Evolutionary conservation across 805 yeast species (phyloP).

Genomic region (Jamesozyma hellenica): DNA sequence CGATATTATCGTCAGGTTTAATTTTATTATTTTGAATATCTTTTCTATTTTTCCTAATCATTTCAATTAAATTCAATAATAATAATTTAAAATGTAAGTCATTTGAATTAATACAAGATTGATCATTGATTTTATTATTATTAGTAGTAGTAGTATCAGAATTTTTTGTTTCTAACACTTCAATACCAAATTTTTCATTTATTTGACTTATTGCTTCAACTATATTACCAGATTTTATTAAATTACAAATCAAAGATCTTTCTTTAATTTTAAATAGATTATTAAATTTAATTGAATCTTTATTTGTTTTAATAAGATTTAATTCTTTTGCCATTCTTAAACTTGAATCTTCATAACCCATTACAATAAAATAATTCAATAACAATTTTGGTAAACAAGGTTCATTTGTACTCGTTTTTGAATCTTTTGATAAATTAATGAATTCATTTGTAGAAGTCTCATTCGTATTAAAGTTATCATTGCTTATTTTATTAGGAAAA

Average conservation of each 20-base stretch:
- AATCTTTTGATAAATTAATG: not conserved
- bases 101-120: constrained; percentile 42
- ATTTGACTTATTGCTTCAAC: constrained; percentile 25
- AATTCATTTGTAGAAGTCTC: not conserved
- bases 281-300: constrained; percentile 26
- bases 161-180: constrained; percentile 12
- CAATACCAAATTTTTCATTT: constrained; percentile 22
- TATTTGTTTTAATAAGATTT: constrained; percentile 22
- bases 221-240: constrained; percentile 21
- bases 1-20: constrained; percentile 34
- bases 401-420: constrained; percentile 19
- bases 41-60: constrained; percentile 43
- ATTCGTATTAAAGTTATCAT: not conserved
- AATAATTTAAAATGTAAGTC: constrained; percentile 67
- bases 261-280: constrained; percentile 19
- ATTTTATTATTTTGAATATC: constrained; percentile 19
- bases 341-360: constrained; percentile 68
- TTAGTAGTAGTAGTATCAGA: constrained; percentile 2
- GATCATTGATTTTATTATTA: constrained; percentile 39
- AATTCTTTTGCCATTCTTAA: constrained; percentile 50
- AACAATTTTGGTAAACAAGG: constrained; percentile 35
- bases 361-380: constrained; percentile 64
- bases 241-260: constrained; percentile 17
- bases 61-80: constrained; percentile 66
- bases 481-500: not conserved